These are phyloP conservation scores for Tetraselmis chui DNA, from an alignment of 139 green algal genomes.

Conservation along the genomic window DNA sequence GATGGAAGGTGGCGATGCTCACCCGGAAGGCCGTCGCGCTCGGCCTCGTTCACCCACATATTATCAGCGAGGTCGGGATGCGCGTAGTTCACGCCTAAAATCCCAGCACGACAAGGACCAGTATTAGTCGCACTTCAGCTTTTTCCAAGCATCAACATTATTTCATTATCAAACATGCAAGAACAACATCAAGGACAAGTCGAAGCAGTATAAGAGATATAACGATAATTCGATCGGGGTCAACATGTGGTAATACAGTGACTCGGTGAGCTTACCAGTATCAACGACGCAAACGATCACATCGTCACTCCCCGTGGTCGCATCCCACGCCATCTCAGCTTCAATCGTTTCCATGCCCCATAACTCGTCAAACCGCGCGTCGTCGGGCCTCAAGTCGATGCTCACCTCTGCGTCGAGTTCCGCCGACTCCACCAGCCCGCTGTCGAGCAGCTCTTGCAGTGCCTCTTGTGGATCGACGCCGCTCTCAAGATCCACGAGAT, in stretches of 20 bases:
- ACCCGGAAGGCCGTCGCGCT: background rate
- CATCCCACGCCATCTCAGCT: background rate
- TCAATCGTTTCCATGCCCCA: background rate
- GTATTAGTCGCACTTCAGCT: too few species aligned
- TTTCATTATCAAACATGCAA: slow-evolving; percentile 2
- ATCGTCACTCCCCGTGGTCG: background rate
- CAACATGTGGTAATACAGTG: too few species aligned
- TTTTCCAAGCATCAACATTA: slow-evolving; percentile 1
- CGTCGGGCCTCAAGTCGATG: background rate
- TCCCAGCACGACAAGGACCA: background rate
- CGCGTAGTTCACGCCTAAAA: background rate
- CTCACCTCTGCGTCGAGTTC: background rate
- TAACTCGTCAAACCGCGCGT: background rate
- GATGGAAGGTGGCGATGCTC: too few species aligned
- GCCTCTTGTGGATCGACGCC: background rate
- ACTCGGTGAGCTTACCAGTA: too few species aligned
- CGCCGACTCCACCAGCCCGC: background rate
- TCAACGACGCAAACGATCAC: slow-evolving; percentile 3
- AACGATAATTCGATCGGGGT: too few species aligned
- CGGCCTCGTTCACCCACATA: slow-evolving; percentile 9
- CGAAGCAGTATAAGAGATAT: background rate
- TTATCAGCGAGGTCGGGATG: slow-evolving; percentile 7
- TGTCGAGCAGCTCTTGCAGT: background rate
- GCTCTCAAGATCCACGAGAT: background rate
- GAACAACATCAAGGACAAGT: background rate